Base-by-base conservation (phyloP, 805 yeast species). In the Osmozyma mogii region DNA sequence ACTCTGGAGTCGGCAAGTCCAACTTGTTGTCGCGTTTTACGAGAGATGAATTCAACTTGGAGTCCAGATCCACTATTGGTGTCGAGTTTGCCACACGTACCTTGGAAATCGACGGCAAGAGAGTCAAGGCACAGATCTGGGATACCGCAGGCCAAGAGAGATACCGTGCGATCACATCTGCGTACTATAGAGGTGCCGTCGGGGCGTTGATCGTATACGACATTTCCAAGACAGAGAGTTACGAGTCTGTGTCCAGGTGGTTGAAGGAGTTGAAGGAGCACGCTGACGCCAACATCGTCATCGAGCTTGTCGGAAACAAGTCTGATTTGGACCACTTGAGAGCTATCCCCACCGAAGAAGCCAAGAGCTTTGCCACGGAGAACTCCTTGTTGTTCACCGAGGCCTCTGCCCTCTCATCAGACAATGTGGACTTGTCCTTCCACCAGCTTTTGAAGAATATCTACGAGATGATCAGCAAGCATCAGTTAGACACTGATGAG, bases 91-190 rank as follows among this genome's bases (percentile, higher is more conserved):
- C 97, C 25, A 92, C 97, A 14, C 73, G 96, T 56, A 88, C 96
- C 3, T 77, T 92, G 33, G 89, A 82, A 47, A 78, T 83, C 38
- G 89, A 82, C 42, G 87, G 85, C 24, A 82, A 81, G 50, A 64
- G 84, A 52, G 80, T 84, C 44, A 84, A 84, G 56, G 89, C 94
- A 4, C 94, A 85, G 59, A 80, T 87, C 45, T 89, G 98, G 98
- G 98, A 89, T 59, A 89, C 98, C 21, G 98, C 98, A 2, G 98
- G 98, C 38, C 98, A 89, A 65, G 98, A 89, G 60, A 77, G 98
- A 57, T 89, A 92, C 67, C 76, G 98, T 48, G 97, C 98, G 25
- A 89, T 89, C 56, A 92, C 98, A 18, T 78, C 92, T 34, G 97
- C 97, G 5, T 89, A 89, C 63, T 89, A 89, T 58, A 74, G 98